Conservation (phyloP, 306 rosid species). For the Inga leiocalycina region DNA sequence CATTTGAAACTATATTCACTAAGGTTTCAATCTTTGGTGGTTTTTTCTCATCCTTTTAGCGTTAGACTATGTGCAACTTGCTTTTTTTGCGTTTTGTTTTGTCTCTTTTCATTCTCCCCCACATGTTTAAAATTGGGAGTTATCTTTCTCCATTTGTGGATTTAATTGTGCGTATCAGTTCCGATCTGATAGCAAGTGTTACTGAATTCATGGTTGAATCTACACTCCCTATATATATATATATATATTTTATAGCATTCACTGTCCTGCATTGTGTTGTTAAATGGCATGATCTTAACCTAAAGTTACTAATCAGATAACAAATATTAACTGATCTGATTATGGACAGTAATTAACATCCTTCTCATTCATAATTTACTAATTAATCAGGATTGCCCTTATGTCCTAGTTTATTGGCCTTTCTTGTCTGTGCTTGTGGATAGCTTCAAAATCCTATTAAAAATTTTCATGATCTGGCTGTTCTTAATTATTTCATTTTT, state of each 20-base stretch:
- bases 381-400: neutral
- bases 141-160: slow-evolving; percentile 3
- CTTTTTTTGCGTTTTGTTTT: neutral
- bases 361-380: neutral
- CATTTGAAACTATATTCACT: slow-evolving; percentile 5
- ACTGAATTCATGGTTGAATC: neutral
- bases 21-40: neutral
- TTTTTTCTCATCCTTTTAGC: slow-evolving; percentile 2
- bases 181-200: slow-evolving; percentile 10
- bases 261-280: neutral
- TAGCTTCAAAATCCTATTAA: neutral
- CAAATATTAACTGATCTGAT: neutral
- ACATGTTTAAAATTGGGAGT: slow-evolving; percentile 2
- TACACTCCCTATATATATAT: neutral
- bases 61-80: neutral
- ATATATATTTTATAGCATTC: neutral
- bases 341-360: neutral
- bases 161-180: slow-evolving; percentile 13
- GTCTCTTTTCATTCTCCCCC: neutral
- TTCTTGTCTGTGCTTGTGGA: neutral
- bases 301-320: neutral
- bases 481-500: neutral
- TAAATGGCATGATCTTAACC: neutral
- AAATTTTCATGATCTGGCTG: neutral
- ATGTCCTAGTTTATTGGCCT: neutral